Base-by-base conservation (phyloP, 352 stramenopile genomes). In the Phytophthora pini region DNA sequence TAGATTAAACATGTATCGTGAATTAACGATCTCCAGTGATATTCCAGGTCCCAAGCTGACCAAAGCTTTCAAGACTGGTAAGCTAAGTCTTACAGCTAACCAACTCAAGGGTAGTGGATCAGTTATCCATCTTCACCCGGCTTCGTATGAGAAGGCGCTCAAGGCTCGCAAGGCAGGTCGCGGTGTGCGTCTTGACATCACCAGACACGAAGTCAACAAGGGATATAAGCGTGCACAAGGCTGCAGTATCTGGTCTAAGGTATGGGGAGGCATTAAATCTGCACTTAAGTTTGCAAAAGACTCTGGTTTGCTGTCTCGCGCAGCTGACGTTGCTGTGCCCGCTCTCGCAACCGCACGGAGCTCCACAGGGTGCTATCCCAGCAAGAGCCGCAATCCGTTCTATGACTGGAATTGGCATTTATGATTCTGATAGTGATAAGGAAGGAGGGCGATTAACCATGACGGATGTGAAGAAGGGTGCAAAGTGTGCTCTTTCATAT, bases 201-300 rank as follows among this genome's bases (percentile, higher is more conserved):
- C 50, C 0, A 5, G 17, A 20, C 17, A 20, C 17, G 17, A 20
- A 0, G 17, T 20, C 17, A 20, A 20, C 0, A 20, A 20, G 17
- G 17, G 17, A 20, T 20, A 20, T 20, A 20, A 20, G 17, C 17
- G 17, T 22, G 2, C 36, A 57, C 15, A 20, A 20, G 51, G 58
- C 39, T 7, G 31, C 8, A 70, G 60, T 15, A 44, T 70, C 0
- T 61, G 62, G 62, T 26, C 24, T 2, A 26, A 26, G 24, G 24
- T 26, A 26, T 26, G 24, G 24, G 34, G 44, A 27, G 54, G 49
- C 0, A 63, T 67, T 29, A 72, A 72, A 41, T 61, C 41, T 0
- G 64, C 27, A 0, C 65, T 65, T 2, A 65, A 65, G 7, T 70
- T 54, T 7, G 62, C 48, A 13, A 70, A 65, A 6, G 34, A 65